Evolutionary conservation across 2,329 filamentous ascomycete genomes (phyloP), one percentile per base, ranked within the genome.

Genomic region (Exophiala dermatitidis): DNA sequence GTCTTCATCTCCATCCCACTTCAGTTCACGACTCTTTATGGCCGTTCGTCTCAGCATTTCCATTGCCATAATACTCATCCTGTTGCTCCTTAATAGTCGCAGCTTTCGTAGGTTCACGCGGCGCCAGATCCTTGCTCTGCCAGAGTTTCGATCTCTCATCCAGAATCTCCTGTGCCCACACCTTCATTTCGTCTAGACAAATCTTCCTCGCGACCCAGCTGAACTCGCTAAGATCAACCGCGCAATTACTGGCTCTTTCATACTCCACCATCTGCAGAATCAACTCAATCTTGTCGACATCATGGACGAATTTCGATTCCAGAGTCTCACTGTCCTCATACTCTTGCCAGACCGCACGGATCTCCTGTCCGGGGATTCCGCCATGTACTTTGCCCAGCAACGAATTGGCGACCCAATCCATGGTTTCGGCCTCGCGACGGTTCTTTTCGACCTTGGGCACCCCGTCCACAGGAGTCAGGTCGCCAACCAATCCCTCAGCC

Each of bases 241-340:
- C 71, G 30, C 81, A 81, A 51, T 83, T 72, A 46, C 81, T 76
- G 8, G 77, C 73, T 64, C 86, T 84, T 79, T 98, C 93, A 66
- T 98, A 98, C 71, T 98, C 93, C 31, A 95, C 75, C 87, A 96
- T 96, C 74, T 98, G 93, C 66, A 95, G 74, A 57, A 98, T 72
- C 60, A 98, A 75, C 74, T 98, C 93, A 69, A 98, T 83, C 82
- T 97, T 97, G 72, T 98, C 93, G 54, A 98, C 82, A 68, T 98
- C 93, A 69, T 98, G 93, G 41, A 98, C 93, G 60, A 91, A 97
- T 57, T 84, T 77, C 62, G 86, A 88, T 68, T 98, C 91, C 9
- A 84, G 73, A 5, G 93, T 97, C 72, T 84, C 66, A 12, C 83
- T 84, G 63, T 93, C 88, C 71, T 98, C 93, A 67, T 98, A 98